Base-by-base conservation (phyloP, 139 green algal species). In the Chlamydomonas sp. region DNA sequence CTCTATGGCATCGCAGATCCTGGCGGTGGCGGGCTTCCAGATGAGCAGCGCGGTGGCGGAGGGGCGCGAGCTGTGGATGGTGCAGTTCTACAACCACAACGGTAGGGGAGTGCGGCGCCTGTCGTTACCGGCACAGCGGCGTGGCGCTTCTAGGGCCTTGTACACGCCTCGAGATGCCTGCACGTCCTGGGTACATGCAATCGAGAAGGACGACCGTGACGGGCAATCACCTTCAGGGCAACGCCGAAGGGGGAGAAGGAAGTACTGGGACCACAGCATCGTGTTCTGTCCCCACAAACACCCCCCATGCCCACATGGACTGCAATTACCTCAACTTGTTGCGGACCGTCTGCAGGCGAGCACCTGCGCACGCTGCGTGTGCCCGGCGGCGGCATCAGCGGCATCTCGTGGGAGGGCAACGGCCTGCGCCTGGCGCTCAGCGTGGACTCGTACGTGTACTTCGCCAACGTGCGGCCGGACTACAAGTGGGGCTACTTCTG, bases 391-490 rank as follows among this genome's bases (percentile, higher is more conserved):
- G 88, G 90, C 89, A 95, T 97, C 83, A 90, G 16, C 68, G 88
- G 90, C 62, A 84, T 97, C 57, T 89, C 82, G 58, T 98, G 95
- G 95, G 95, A 98, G 90, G 95, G 93, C 85, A 90, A 90, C 77
- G 93, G 95, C n/a, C 91, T 97, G 81, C 84, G 95, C 17, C 76
- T 98, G 66, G 92, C 93, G 4, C 90, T 97, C 61, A 91, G 93
- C 1, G 95, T 98, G n/a, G 95, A 96, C 73, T 93, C 90, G 6
- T 95, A 92, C 82, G 87, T 98, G 17, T 96, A 96, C 91, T 97
- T 98, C 86, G 93, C 95, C 76, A 97, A 95, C 79, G 92, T 89
- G n/a, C 85, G 85, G 3, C 85, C 85, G 20, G 85, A 89, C 85
- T 89, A 89, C 77, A 89, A 90, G 83, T 98, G 95, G 95, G 93